Evolutionary conservation across 805 yeast species (phyloP), one percentile per base, ranked within the genome.

Genomic region (Candida xyloterini): DNA sequence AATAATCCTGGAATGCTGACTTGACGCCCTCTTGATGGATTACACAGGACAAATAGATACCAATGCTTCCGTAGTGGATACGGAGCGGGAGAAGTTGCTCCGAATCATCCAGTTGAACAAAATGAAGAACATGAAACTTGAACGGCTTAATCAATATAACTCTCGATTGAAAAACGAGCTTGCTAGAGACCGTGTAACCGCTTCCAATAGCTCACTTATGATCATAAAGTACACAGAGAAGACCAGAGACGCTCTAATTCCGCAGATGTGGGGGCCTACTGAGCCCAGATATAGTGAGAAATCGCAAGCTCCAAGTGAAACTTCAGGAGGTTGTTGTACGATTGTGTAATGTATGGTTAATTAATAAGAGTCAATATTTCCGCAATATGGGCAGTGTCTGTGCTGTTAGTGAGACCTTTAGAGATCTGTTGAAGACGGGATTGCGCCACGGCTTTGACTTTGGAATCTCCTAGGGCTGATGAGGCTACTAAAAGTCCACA

Each of bases 91-190:
- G 22, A 50, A 50, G 28, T 30, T 47, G 27, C 38, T 47, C 15
- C 30, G 50, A n/a, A 55, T 67, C 9, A 52, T 64, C 20, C 75
- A 74, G 50, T 69, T 81, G 20, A 68, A 77, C 42, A 44, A 51
- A 38, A 53, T 59, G 51, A 58, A 58, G 43, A 64, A 65, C 33
- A 60, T 83, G 42, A 83, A 81, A 57, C 63, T 83, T 31, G 78
- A 75, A 52, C 67, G 90, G 50, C 71, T 80, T 24, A 71, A 68
- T 34, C 81, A 79, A 50, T 65, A 80, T 23, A 81, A 80, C 50
- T 53, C 59, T 3, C 75, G 74, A 44, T 58, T 83, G 26, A 72
- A 70, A 48, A 70, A 70, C 21, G 72, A 76, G 30, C 55, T 84
- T 27, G 55, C 70, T 3, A 62, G 75, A 38, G 80, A 81, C 10